These are phyloP conservation scores for Colletotrichum lentis DNA, from an alignment of 2,329 filamentous ascomycete genomes.

Conservation along the genomic window DNA sequence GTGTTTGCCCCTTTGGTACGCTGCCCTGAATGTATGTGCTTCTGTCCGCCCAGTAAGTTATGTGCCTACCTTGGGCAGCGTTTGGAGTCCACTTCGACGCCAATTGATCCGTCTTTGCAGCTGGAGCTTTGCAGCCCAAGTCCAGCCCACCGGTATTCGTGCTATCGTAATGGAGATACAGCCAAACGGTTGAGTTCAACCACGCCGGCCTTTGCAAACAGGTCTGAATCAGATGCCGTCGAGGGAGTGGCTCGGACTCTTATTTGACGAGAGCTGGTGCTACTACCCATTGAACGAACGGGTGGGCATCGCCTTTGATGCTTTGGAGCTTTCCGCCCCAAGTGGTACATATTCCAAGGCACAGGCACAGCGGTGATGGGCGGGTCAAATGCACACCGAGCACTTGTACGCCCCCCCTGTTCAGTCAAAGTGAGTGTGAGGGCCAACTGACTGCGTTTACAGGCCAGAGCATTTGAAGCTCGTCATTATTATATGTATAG, in stretches of 20 bases:
- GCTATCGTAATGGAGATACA: no score
- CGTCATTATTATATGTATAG: not conserved
- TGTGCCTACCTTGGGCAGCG: no score
- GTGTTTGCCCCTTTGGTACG: not conserved
- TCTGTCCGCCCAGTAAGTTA: not conserved
- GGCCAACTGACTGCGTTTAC: not conserved
- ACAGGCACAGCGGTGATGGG: not conserved
- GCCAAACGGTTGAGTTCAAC: not conserved
- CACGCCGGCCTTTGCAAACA: not conserved
- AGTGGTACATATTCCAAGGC: not conserved
- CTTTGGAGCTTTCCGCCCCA: not conserved
- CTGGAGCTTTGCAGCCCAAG: no score
- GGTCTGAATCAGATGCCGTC: slow-evolving; percentile 2
- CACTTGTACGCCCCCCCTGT: not conserved
- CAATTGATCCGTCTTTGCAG: no score
- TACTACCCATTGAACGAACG: not conserved
- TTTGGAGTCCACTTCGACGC: no score
- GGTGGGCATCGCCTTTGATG: slow-evolving; percentile 12
- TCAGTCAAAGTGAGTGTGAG: not conserved
- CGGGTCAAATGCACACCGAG: not conserved
- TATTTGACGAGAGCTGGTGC: not conserved
- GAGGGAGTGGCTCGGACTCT: not conserved
- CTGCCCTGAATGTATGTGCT: not conserved
- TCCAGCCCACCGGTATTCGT: no score
- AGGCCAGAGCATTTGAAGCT: not conserved